Percentiles rank a stretch among this genome's conserved stretches.
Evolutionary conservation across 2,329 filamentous ascomycete genomes (phyloP).

Genomic region (Fusarium longipes): DNA sequence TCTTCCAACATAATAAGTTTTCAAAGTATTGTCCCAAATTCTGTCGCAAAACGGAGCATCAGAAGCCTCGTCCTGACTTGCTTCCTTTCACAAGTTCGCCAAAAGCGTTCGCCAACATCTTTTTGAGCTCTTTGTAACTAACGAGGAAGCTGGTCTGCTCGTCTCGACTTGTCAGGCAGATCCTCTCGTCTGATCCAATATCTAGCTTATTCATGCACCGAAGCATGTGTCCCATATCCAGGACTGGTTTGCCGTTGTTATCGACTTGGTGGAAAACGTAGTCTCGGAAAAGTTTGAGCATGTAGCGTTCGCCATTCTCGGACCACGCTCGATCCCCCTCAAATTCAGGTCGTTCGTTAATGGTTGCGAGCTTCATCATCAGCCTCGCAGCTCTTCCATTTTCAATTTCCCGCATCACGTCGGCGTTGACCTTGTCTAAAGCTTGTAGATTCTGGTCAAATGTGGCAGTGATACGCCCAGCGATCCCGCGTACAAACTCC

Average conservation of each 20-base stretch:
- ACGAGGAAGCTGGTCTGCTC: conserved; percentile 90
- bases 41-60: conserved; percentile 33
- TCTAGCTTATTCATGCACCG: conserved; percentile 92
- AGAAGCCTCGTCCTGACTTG: conserved; percentile 53
- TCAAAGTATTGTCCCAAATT: conserved; percentile 24
- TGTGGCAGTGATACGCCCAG: conserved; percentile 77
- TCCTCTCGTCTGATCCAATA: conserved; percentile 85
- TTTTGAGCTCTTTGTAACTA: conserved; percentile 88
- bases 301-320: conserved; percentile 91
- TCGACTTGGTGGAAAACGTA: conserved; percentile 98
- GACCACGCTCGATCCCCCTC: conserved; percentile 84
- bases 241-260: conserved; percentile 80
- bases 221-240: conserved; percentile 90
- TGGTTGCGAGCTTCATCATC: conserved; percentile 81
- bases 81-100: conserved; percentile 65
- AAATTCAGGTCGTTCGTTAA: conserved; percentile 91
- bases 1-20: conserved; percentile 9
- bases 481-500: conserved; percentile 81
- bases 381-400: conserved; percentile 87
- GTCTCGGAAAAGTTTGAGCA: conserved; percentile 93
- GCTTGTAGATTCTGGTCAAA: conserved; percentile 84
- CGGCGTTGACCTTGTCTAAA: conserved; percentile 77
- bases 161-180: conserved; percentile 88
- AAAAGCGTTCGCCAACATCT: conserved; percentile 68
- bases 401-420: conserved; percentile 84